These are phyloP conservation scores for Crithidia brevicula DNA, from an alignment of 208 protist genomes.

Conservation along the genomic window DNA sequence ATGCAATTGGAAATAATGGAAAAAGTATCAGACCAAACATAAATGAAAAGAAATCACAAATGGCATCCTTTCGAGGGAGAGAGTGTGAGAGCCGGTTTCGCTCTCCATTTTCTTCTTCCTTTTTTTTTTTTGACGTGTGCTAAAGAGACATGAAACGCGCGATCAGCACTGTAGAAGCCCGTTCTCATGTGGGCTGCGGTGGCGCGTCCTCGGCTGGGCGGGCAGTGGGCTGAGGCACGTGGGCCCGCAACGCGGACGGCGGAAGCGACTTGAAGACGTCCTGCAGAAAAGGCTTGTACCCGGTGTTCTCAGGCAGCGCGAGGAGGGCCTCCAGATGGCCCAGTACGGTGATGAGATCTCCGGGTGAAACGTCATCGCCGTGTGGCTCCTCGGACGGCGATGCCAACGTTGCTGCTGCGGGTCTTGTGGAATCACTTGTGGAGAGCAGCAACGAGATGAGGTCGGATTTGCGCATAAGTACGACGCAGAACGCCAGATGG, in stretches of 20 bases:
- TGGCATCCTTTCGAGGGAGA: too few relatives aligned
- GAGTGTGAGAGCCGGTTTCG: too few relatives aligned
- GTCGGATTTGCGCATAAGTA: constrained; percentile 59
- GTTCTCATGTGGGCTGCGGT: too few relatives aligned
- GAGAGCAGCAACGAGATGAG: constrained; percentile 38
- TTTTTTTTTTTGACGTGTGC: too few relatives aligned
- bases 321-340: constrained; percentile 36
- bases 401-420: not conserved
- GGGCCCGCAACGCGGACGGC: constrained; percentile 29
- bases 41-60: too few relatives aligned
- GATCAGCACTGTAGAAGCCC: too few relatives aligned
- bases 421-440: not conserved
- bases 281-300: constrained; percentile 63
- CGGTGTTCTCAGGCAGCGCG: constrained; percentile 39
- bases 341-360: constrained; percentile 18
- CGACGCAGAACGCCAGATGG: constrained; percentile 47
- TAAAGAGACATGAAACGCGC: too few relatives aligned
- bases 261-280: constrained; percentile 54
- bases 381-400: not conserved
- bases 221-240: not conserved
- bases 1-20: too few relatives aligned
- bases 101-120: too few relatives aligned
- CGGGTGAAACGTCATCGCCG: not conserved
- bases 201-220: not conserved
- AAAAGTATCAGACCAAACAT: too few relatives aligned